phyloP scores from a whole-genome alignment of 2,329 filamentous ascomycete species.

The Didymella arachidicola region DNA sequence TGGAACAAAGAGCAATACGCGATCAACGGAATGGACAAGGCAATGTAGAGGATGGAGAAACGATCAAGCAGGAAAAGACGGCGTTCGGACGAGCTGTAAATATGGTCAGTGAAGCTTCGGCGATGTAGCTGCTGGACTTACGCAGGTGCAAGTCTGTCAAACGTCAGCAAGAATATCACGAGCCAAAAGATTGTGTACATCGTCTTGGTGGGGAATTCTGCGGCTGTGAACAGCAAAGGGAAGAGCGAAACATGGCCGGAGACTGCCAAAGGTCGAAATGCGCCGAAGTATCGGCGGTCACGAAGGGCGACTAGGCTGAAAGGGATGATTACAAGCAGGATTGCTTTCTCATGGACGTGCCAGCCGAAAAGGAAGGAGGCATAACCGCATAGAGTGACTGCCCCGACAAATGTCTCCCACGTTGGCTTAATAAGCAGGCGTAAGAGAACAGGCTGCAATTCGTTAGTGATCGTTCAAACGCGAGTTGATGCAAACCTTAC shows the following conservation, averaged over 20 bases:
- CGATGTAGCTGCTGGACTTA: slow-evolving; percentile 47
- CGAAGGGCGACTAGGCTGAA: slow-evolving; percentile 92
- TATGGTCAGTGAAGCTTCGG: slow-evolving; percentile 25
- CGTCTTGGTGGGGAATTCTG: slow-evolving; percentile 93
- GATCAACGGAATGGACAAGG: slow-evolving; percentile 86
- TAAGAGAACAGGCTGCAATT: slow-evolving; percentile 62
- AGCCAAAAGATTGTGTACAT: slow-evolving; percentile 94
- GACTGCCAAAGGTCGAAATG: slow-evolving; percentile 90
- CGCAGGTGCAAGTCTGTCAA: slow-evolving; percentile 87
- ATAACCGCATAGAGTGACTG: slow-evolving; percentile 91
- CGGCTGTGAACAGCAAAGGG: slow-evolving; percentile 87
- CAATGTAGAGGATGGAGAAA: slow-evolving; percentile 88
- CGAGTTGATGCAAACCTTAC: slow-evolving; percentile 51
- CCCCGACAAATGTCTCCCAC: slow-evolving; percentile 89
- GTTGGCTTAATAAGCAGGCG: slow-evolving; percentile 82
- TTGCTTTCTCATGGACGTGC: slow-evolving; percentile 98
- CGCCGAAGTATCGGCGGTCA: slow-evolving; percentile 87
- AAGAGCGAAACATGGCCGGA: slow-evolving; percentile 96
- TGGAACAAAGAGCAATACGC: slow-evolving; percentile 88
- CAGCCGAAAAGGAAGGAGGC: slow-evolving; percentile 97
- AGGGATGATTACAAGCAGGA: slow-evolving; percentile 91
- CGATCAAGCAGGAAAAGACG: slow-evolving; percentile 90
- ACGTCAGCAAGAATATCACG: slow-evolving; percentile 81
- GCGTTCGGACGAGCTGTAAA: slow-evolving; percentile 18
- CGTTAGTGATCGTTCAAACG: slow-evolving; percentile 16